Evolutionary conservation across 108 stramenopile genomes (phyloP), one percentile per base, ranked within the genome.

Genomic region (Skeletonema grethae): DNA sequence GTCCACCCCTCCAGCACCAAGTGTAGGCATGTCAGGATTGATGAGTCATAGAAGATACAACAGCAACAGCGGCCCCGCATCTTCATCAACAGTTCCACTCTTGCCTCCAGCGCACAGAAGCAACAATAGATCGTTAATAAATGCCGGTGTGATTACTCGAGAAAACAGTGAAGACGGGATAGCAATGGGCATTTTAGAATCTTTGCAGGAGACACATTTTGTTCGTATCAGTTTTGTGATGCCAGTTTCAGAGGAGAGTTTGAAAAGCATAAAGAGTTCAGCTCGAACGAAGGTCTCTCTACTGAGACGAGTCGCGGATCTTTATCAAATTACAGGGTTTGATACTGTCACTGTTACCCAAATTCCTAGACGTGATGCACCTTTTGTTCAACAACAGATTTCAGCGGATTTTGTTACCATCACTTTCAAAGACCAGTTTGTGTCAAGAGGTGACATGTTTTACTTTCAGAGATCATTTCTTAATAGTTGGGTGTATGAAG

Each of bases 391-490:
- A 32, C 78, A 82, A 46, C 84, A 80, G 9, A 88, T 87, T n/a
- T 82, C 88, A 32, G 93, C 89, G 4, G 96, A 96, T 72, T 96
- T 89, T 77, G 83, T 95, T 18, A 82, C 88, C 6, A 67, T 95
- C 11, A 90, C 91, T 7, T 87, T 96, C 78, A 96, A 96, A 64
- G 96, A 96, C 65, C 96, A 96, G 73, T 96, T 95, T 73, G 82
- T 96, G 24, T 88, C 85, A 30, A 82, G 92, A 61, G 91, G 88
- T 43, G 89, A 95, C 38, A 91, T 92, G 92, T 91, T 84, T 63
- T 68, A 70, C 5, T 93, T 95, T 76, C 91, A 92, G 76, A 82
- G 71, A 45, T 46, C 65, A 7, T 77, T 96, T 20, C 50, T 86
- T 10, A 88, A 87, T 22, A 74, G 62, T 28, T 93, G 92, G 96